Base-by-base conservation (phyloP, 2,329 filamentous ascomycete genomes). In the Alternaria gaisen region DNA sequence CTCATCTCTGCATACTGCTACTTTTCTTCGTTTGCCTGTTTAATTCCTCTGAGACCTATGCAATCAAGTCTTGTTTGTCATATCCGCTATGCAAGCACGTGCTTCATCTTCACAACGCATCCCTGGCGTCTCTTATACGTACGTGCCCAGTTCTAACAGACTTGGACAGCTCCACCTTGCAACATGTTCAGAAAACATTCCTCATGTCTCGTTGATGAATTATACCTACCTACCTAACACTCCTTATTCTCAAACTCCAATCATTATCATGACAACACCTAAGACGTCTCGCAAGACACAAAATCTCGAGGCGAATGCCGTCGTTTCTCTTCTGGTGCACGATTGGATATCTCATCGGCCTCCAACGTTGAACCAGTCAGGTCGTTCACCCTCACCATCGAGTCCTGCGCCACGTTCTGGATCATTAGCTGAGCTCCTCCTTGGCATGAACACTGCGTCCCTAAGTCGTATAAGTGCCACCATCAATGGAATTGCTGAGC, bases 141-240 rank as follows among this genome's bases (percentile, higher is more conserved):
- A 36, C 40, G 5, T 34, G 26, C 36, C 26, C 36, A 16, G 38
- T 42, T 53, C 65, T 68, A 40, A 65, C 40, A 12, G n/a, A 30
- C 22, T 9, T 16, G 41, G 5, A 47, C 62, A 97, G 93, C 92
- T 99, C 69, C 95, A 99, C 80, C 90, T 99, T 54, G 94, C 95
- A 71, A 99, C 95, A 58, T 96, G 91, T 79, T 88, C 88, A 70
- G 85, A 91, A 69, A 91, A 95, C 73, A 84, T 89, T 65, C 95
- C 95, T 10, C 93, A 98, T 78, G 92, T 98, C 68, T 96, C 93
- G 38, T 88, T 99, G 67, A 99, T 99, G 95, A 97, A 97, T 84
- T 98, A 98, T 83, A 98, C 95, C 75, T 98, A 97, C 81, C 90
- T 99, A 22, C 91, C 93, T 40, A 88, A 86, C 6, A 73, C 74